Evolutionary conservation across 768 basidiomycete species (phyloP).

Genomic region (Lactarius psammicola): DNA sequence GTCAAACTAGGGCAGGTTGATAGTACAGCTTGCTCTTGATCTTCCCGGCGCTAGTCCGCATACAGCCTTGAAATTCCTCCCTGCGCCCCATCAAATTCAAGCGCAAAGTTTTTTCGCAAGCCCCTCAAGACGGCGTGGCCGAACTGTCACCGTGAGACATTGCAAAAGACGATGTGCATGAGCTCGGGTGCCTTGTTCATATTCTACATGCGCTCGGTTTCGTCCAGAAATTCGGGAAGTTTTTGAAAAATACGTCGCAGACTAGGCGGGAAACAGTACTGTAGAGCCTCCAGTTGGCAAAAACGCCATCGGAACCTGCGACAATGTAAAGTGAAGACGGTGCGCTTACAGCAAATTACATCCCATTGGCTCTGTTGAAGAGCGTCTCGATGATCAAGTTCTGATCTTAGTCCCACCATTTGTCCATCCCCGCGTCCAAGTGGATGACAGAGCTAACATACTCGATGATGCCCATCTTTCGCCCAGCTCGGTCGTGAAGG

Average conservation of each 20-base stretch:
- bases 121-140: neutral
- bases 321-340: neutral
- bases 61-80: neutral
- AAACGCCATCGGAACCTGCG: neutral
- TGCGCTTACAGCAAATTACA: neutral
- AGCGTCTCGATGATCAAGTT: neutral
- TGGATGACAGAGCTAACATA: neutral
- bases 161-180: neutral
- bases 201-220: neutral
- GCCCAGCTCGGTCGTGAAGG: neutral
- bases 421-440: neutral
- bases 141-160: neutral
- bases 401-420: neutral
- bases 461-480: neutral
- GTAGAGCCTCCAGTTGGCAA: neutral
- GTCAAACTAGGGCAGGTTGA: neutral
- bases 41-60: neutral
- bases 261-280: neutral
- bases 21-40: neutral
- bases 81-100: neutral
- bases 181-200: neutral
- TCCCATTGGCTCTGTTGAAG: neutral
- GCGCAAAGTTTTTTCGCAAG: neutral
- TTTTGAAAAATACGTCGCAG: neutral
- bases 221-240: neutral